Percentiles rank a stretch among this genome's conserved stretches.
These are phyloP conservation scores for Aspergillus ochraceus DNA, from an alignment of 2,329 filamentous ascomycete genomes.

Conservation along the genomic window DNA sequence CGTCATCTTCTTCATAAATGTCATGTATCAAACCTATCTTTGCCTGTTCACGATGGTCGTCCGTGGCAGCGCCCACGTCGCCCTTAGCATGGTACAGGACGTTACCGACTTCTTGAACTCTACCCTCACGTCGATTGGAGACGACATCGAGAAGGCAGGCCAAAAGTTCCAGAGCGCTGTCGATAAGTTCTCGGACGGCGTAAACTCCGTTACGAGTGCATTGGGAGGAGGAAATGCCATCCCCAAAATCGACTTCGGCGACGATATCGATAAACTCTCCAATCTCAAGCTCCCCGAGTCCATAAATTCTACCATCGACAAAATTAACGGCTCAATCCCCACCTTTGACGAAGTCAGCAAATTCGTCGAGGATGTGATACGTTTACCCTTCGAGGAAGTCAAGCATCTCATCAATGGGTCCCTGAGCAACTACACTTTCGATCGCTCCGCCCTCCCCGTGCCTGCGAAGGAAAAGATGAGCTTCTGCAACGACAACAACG, in stretches of 20 bases:
- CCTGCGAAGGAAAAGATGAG: constrained; percentile 77
- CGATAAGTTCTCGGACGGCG: constrained; percentile 51
- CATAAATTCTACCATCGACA: constrained; percentile 67
- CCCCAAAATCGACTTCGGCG: constrained; percentile 65
- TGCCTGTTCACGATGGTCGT: constrained; percentile 86
- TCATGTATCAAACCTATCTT: constrained; percentile 84
- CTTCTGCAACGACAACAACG: constrained; percentile 85
- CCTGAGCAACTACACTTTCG: constrained; percentile 73
- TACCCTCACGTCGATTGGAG: constrained; percentile 46
- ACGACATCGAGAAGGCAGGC: constrained; percentile 45
- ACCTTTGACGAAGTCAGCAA: constrained; percentile 83
- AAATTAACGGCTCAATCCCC: constrained; percentile 77
- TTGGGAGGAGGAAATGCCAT: constrained; percentile 41
- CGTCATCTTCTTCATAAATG: constrained; percentile 87
- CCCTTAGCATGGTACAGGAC: constrained; percentile 60
- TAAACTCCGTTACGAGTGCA: constrained; percentile 59
- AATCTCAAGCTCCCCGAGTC: constrained; percentile 67
- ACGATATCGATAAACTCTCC: constrained; percentile 65
- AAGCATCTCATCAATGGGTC: constrained; percentile 70
- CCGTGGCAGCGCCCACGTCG: constrained; percentile 73
- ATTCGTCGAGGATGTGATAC: constrained; percentile 71
- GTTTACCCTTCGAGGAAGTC: constrained; percentile 77
- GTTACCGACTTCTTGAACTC: constrained; percentile 62
- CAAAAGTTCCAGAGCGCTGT: constrained; percentile 56
- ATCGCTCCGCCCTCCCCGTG: constrained; percentile 75